Evolutionary conservation across 176 grass and related monocot genomes (phyloP).

Genomic region (Musa troglodytarum): DNA sequence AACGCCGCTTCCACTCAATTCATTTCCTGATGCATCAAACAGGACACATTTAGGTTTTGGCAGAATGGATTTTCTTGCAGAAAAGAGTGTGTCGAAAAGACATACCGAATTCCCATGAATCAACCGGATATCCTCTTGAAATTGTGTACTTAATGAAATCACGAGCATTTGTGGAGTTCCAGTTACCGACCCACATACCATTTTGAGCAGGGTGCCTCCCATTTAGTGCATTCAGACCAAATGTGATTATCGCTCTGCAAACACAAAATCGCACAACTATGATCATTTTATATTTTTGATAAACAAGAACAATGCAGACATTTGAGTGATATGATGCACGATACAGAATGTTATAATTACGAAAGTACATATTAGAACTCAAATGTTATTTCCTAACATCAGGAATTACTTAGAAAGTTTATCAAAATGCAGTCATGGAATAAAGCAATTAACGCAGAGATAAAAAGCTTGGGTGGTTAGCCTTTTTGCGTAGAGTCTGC

Average conservation of each 20-base stretch:
- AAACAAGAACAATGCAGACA: too few relatives aligned
- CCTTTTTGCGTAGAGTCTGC: too few relatives aligned
- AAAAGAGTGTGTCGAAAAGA: not conserved
- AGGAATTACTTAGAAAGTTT: too few relatives aligned
- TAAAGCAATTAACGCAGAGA: too few relatives aligned
- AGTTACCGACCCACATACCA: slow-evolving; percentile 54
- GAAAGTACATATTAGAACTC: too few relatives aligned
- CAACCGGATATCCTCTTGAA: slow-evolving; percentile 58
- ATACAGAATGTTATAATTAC: too few relatives aligned
- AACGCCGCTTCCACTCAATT: slow-evolving; percentile 78
- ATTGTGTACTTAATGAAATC: slow-evolving; percentile 68
- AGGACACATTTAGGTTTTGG: not conserved
- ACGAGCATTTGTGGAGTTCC: slow-evolving; percentile 72
- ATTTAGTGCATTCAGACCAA: slow-evolving; percentile 84
- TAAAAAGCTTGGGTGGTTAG: too few relatives aligned
- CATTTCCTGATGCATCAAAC: slow-evolving; percentile 56
- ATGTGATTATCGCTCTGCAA: slow-evolving; percentile 78
- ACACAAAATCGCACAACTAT: not conserved
- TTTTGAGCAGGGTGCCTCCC: slow-evolving; percentile 37
- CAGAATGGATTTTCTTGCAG: not conserved
- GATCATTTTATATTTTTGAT: too few relatives aligned
- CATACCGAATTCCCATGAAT: slow-evolving; percentile 99
- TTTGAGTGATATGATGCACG: too few relatives aligned
- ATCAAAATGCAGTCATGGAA: too few relatives aligned
- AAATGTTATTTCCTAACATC: too few relatives aligned